Conservation (phyloP, 306 rosid genomes). For the Phaseolus lunatus region DNA sequence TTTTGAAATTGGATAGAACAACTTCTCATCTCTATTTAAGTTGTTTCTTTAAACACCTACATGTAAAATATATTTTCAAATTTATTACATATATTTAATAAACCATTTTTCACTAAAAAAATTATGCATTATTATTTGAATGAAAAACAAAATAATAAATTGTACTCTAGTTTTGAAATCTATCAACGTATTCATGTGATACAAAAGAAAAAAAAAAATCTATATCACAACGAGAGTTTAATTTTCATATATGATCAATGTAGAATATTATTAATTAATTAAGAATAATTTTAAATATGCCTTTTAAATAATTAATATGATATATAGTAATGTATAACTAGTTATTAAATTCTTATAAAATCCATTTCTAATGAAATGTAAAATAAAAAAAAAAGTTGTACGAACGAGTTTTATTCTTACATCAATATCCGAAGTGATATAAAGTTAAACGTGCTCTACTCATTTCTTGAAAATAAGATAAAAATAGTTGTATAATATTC, state of each 20-base stretch:
- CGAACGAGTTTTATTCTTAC: background rate
- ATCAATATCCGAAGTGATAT: background rate
- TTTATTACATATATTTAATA: background rate
- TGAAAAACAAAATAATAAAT: background rate
- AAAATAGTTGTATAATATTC: background rate
- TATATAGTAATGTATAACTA: background rate
- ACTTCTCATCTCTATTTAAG: too few species aligned
- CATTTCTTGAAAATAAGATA: background rate
- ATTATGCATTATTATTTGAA: background rate
- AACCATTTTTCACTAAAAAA: background rate
- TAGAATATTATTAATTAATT: too few species aligned
- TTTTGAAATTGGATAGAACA: too few species aligned
- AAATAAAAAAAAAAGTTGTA: background rate
- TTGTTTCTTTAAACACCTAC: too few species aligned
- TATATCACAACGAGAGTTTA: background rate
- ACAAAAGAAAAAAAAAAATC: background rate
- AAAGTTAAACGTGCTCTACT: background rate
- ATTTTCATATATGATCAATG: too few species aligned
- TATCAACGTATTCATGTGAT: background rate
- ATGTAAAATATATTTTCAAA: too few species aligned
- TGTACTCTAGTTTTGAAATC: background rate
- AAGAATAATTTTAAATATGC: too few species aligned
- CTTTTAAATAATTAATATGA: background rate
- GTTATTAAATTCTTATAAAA: background rate
- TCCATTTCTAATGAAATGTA: background rate